These are phyloP conservation scores for Cryphonectria japonica DNA, from an alignment of 2,329 filamentous ascomycete species.

Conservation along the genomic window DNA sequence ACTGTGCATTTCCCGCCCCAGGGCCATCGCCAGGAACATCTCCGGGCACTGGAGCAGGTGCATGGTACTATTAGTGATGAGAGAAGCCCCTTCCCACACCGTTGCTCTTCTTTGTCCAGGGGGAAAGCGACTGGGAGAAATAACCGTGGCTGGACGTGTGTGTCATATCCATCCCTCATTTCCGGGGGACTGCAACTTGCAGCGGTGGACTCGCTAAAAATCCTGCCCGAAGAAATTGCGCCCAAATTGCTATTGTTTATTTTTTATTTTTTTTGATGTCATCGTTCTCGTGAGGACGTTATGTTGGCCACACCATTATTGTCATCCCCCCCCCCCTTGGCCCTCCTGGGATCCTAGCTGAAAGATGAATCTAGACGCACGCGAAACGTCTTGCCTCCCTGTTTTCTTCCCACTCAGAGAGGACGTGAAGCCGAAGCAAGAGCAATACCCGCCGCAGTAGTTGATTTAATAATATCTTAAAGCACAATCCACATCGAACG, in stretches of 20 bases:
- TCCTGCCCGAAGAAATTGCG: conserved; percentile 25
- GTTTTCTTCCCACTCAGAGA: background rate
- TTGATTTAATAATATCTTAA: too few species aligned
- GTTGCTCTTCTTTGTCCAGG: background rate
- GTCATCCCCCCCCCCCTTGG: background rate
- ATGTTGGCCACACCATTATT: background rate
- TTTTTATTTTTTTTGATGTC: conserved; percentile 24
- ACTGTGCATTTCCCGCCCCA: background rate
- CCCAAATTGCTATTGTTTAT: conserved; percentile 14
- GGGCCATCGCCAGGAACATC: conserved; percentile 3
- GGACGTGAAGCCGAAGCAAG: background rate
- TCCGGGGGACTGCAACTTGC: conserved; percentile 20
- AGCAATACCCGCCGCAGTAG: background rate
- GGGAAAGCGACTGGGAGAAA: background rate
- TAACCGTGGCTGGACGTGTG: conserved; percentile 14
- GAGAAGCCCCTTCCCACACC: background rate
- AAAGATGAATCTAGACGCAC: background rate
- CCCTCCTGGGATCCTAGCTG: background rate
- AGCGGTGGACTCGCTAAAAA: conserved; percentile 17
- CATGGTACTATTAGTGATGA: background rate
- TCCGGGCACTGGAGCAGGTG: background rate
- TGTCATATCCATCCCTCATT: conserved; percentile 24
- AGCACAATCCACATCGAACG: conserved; percentile 8
- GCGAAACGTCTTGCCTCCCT: background rate
- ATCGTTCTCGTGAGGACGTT: background rate